Conservation (phyloP, 2,329 filamentous ascomycete genomes). For the Hypoxylon sp. region DNA sequence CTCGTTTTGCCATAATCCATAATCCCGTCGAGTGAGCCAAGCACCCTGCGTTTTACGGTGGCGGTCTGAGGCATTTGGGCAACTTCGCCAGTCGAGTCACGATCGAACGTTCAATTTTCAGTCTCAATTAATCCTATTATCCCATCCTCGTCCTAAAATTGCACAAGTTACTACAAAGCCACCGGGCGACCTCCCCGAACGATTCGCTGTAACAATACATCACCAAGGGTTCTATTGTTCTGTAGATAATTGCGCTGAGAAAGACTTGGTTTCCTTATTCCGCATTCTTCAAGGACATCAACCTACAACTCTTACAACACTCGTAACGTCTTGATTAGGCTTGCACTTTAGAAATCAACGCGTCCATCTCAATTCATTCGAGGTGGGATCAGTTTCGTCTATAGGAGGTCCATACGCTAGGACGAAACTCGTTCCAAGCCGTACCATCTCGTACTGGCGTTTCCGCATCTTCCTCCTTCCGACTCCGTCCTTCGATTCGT, state of each 20-base stretch:
- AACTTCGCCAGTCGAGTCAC: slow-evolving; percentile 49
- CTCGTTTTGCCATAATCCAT: slow-evolving; percentile 34
- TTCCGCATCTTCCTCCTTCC: slow-evolving; percentile 33
- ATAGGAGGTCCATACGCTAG: slow-evolving; percentile 49
- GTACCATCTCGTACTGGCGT: slow-evolving; percentile 24
- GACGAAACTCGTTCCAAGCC: slow-evolving; percentile 37
- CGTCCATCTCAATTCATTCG: slow-evolving; percentile 45
- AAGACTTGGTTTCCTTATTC: slow-evolving; percentile 47
- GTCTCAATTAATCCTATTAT: slow-evolving; percentile 44
- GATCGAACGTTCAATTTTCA: slow-evolving; percentile 45
- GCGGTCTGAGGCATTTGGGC: slow-evolving; percentile 53
- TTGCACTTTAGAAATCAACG: slow-evolving; percentile 49
- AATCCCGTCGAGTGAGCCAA: slow-evolving; percentile 34
- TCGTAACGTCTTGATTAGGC: slow-evolving; percentile 44
- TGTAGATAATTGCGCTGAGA: slow-evolving; percentile 37
- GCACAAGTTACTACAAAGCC: slow-evolving; percentile 30
- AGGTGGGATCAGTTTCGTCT: slow-evolving; percentile 42
- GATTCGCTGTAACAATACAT: slow-evolving; percentile 34
- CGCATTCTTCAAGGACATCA: slow-evolving; percentile 49
- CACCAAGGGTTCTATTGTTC: slow-evolving; percentile 31
- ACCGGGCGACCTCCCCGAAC: slow-evolving; percentile 32
- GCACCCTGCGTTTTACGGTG: slow-evolving; percentile 25
- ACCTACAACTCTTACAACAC: slow-evolving; percentile 32
- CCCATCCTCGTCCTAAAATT: slow-evolving; percentile 37
- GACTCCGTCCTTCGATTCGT: slow-evolving; percentile 48